These are phyloP conservation scores for Trichosporon coremiiforme DNA, from an alignment of 1,284 basidiomycete genomes.

Conservation along the genomic window DNA sequence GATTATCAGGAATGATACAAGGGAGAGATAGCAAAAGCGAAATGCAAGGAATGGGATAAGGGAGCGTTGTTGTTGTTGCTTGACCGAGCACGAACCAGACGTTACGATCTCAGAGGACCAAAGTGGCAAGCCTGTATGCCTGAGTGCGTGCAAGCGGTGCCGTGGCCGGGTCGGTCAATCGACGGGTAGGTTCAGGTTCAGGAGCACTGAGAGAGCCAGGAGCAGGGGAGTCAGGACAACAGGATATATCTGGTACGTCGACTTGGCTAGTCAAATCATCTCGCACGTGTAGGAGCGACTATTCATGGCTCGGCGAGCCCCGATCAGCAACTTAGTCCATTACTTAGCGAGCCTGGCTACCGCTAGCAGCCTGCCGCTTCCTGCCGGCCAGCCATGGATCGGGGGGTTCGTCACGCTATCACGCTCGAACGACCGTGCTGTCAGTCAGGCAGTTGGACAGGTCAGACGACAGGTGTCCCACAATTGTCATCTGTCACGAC, in stretches of 20 bases:
- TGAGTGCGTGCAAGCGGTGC: background rate
- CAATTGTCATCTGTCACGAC: no score
- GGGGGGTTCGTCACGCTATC: background rate
- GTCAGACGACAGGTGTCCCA: background rate
- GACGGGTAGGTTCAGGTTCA: background rate
- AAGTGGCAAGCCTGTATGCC: conserved; percentile 4
- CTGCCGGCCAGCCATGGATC: no score
- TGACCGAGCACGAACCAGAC: background rate
- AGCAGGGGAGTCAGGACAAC: background rate
- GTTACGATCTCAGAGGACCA: conserved; percentile 15
- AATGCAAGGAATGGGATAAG: background rate
- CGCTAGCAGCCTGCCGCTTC: background rate
- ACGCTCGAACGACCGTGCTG: conserved; percentile 4
- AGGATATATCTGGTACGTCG: background rate
- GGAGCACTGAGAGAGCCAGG: background rate
- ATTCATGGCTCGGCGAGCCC: conserved; percentile 15
- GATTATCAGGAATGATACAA: background rate
- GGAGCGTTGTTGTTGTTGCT: background rate
- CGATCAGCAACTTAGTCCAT: background rate
- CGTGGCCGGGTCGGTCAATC: conserved; percentile 7
- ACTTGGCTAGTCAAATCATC: background rate
- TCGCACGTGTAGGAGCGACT: conserved; percentile 9
- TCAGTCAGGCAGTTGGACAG: background rate
- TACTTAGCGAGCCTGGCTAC: background rate
- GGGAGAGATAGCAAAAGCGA: background rate